Evolutionary conservation across 495 filamentous ascomycete genomes (phyloP), one percentile per base, ranked within the genome.

Genomic region (Pyrenula massariospora): DNA sequence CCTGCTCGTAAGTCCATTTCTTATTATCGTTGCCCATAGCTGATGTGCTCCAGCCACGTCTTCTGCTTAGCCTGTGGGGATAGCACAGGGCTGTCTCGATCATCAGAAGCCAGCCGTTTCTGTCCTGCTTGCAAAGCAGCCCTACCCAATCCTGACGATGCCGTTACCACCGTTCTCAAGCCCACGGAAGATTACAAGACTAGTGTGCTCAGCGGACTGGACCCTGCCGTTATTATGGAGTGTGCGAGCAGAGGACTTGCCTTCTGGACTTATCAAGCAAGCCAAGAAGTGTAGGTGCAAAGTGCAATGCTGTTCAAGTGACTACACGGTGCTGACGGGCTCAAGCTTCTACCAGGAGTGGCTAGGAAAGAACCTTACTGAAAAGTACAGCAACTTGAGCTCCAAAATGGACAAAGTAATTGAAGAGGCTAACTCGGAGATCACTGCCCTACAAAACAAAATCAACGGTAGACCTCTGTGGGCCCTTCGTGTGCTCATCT

Each of bases 131-230:
- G 93, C 62, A 75, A 84, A 47, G 78, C 82, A 2, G 70, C 73
- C 2, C 76, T 98, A 8, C 64, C 69, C 22, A 87, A 86, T 59
- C 83, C 84, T 0, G 89, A 95, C 62, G 91, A 94, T 71, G 86
- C 81, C 20, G 83, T 89, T 2, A 77, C 83, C 20, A 84, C 86
- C 1, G 77, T 84, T 51, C 76, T 98, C 25, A 89, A 88, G 56
- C 92, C 91, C 0, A 84, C 86, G 0, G 92, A 96, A 65, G 93
- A 95, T 59, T 96, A 95, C 76, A 95, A 95, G 65, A 92, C 89
- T 0, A 89, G 88, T 58, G 84, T 93, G 10, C 73, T 98, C 12
- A 89, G 88, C 66, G 93, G 93, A 0, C 70, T 96, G 3, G 87
- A 81, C 55, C 93, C 93, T 1, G 85, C 79, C 47, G 80, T 84